phyloP scores from a whole-genome alignment of 495 filamentous ascomycete genomes.

The Tuber indicum region DNA sequence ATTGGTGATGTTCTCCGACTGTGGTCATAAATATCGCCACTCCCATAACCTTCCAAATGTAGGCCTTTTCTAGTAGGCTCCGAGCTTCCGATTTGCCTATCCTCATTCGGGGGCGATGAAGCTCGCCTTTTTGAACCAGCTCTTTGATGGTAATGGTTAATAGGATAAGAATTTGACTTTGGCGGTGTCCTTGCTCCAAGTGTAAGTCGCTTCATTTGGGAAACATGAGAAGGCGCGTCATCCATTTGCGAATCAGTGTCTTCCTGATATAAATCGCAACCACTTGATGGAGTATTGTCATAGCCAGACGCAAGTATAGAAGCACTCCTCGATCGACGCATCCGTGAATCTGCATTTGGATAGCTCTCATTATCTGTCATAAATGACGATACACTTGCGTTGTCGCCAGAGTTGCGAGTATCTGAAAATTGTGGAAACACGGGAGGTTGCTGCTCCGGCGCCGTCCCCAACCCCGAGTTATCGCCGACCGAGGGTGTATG shows the following conservation, averaged over 20 bases:
- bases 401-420: constrained; percentile 37
- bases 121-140: constrained; percentile 39
- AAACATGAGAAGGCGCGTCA: constrained; percentile 33
- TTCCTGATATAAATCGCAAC: constrained; percentile 33
- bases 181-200: constrained; percentile 36
- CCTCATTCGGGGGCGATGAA: constrained; percentile 40
- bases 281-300: constrained; percentile 21
- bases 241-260: constrained; percentile 40
- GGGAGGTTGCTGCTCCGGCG: constrained; percentile 18
- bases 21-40: constrained; percentile 28
- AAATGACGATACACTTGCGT: constrained; percentile 37
- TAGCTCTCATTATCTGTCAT: constrained; percentile 33
- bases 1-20: constrained; percentile 38
- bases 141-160: constrained; percentile 26
- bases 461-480: constrained; percentile 20
- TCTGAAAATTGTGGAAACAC: constrained; percentile 33
- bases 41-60: constrained; percentile 27
- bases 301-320: constrained; percentile 32
- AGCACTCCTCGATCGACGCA: constrained; percentile 34
- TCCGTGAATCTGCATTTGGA: constrained; percentile 26
- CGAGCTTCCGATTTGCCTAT: constrained; percentile 24
- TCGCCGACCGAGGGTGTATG: constrained; percentile 29
- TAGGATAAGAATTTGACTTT: constrained; percentile 37
- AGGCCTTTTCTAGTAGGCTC: constrained; percentile 38
- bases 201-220: constrained; percentile 31